Percentiles rank a stretch among this genome's conserved stretches.
These are phyloP conservation scores for Capsicum chinense DNA, from an alignment of 257 asterid genomes.

Conservation along the genomic window DNA sequence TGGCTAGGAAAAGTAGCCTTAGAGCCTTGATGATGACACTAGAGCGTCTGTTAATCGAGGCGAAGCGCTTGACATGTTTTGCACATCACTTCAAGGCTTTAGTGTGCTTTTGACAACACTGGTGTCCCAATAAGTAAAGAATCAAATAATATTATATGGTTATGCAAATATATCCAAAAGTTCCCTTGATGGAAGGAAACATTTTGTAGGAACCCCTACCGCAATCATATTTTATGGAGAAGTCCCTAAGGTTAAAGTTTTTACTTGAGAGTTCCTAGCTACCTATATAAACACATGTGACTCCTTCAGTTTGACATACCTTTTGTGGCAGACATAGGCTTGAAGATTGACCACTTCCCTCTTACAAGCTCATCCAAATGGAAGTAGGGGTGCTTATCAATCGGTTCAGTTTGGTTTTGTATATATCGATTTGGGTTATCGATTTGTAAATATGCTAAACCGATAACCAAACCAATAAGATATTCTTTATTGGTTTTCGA, in stretches of 20 bases:
- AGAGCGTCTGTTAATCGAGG: neutral
- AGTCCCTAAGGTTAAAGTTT: neutral
- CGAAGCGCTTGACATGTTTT: neutral
- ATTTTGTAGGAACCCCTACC: neutral
- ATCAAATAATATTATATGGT: neutral
- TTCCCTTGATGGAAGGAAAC: neutral
- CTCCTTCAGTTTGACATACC: neutral
- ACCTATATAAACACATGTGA: neutral
- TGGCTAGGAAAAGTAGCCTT: neutral
- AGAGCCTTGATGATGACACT: neutral
- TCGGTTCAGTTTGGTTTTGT: too few species aligned
- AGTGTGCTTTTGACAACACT: neutral
- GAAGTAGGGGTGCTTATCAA: too few species aligned
- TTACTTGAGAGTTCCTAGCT: neutral
- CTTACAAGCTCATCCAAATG: neutral
- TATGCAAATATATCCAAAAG: neutral
- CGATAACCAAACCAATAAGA: too few species aligned
- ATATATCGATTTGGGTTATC: too few species aligned
- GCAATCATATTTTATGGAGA: neutral
- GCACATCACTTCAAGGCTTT: neutral
- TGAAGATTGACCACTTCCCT: neutral
- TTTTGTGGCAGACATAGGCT: neutral
- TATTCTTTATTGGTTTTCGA: too few species aligned
- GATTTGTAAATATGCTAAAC: too few species aligned
- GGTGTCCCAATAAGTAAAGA: neutral